These are phyloP conservation scores for Rhodocollybia butyracea DNA, from an alignment of 768 basidiomycete species.

Conservation along the genomic window DNA sequence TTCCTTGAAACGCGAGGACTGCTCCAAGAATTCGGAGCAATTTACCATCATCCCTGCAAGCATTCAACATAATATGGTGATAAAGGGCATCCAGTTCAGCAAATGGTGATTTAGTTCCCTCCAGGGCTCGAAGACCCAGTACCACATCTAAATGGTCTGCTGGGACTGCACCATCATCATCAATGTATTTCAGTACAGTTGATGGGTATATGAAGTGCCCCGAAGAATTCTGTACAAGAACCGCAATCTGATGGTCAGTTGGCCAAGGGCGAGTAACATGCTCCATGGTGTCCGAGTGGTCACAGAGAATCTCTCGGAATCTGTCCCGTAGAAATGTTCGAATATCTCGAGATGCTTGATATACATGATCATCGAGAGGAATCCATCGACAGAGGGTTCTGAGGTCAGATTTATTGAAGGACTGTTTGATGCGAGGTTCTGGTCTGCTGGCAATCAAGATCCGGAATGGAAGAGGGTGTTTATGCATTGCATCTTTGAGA, in stretches of 20 bases:
- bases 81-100: not conserved
- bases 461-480: not conserved
- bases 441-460: too few relatives aligned
- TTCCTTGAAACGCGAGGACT: not conserved
- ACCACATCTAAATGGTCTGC: too few relatives aligned
- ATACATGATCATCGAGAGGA: too few relatives aligned
- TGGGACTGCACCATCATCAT: too few relatives aligned
- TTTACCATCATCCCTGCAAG: too few relatives aligned
- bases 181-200: too few relatives aligned
- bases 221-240: too few relatives aligned
- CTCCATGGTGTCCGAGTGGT: not conserved
- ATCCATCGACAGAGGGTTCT: not conserved
- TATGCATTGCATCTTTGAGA: not conserved
- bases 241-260: too few relatives aligned
- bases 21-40: too few relatives aligned
- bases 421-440: not conserved
- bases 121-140: too few relatives aligned
- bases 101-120: not conserved
- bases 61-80: not conserved
- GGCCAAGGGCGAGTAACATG: not conserved
- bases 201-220: too few relatives aligned
- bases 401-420: not conserved
- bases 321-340: not conserved
- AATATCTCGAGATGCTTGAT: not conserved
- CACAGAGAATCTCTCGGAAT: not conserved